A percentile compares a stretch with the other conserved stretches of the same genome.
Evolutionary conservation across 169 alveolate species (phyloP).

Genomic region (Amoebophrya sp.): DNA sequence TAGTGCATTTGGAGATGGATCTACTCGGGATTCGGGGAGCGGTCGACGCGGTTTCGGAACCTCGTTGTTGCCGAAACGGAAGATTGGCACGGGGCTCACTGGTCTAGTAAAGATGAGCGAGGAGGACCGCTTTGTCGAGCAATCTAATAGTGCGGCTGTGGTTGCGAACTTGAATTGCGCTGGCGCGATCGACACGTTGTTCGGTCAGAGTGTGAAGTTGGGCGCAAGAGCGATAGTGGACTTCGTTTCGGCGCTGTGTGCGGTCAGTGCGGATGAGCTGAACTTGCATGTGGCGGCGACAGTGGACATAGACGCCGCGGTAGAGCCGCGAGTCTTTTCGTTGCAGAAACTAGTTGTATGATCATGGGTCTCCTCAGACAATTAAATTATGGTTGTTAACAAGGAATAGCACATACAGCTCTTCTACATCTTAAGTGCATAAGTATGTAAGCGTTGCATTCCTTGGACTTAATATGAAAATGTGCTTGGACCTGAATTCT

Average conservation of each 20-base stretch:
- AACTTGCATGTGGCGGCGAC: constrained; percentile 26
- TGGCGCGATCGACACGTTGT: not conserved
- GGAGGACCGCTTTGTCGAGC: not conserved
- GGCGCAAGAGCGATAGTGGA: constrained; percentile 62
- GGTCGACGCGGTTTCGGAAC: too few species aligned
- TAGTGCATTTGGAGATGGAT: too few species aligned
- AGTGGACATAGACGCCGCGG: constrained; percentile 11
- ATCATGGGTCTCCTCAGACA: too few species aligned
- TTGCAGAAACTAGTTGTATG: constrained; percentile 71
- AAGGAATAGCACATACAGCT: too few species aligned
- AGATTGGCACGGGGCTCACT: not conserved
- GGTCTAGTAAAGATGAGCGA: not conserved
- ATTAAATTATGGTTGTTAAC: too few species aligned
- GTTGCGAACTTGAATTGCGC: not conserved
- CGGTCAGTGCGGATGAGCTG: constrained; percentile 64
- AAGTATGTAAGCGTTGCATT: too few species aligned
- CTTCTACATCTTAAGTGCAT: too few species aligned
- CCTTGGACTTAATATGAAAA: too few species aligned
- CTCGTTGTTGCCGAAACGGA: too few species aligned
- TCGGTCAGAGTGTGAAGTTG: constrained; percentile 41
- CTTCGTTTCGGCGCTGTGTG: constrained; percentile 62
- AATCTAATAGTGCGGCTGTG: not conserved
- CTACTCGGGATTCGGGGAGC: too few species aligned
- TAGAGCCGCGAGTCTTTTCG: constrained; percentile 63
- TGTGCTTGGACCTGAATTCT: too few species aligned